Base-by-base conservation (phyloP, 2,329 filamentous ascomycete genomes). In the Fusarium compactum region DNA sequence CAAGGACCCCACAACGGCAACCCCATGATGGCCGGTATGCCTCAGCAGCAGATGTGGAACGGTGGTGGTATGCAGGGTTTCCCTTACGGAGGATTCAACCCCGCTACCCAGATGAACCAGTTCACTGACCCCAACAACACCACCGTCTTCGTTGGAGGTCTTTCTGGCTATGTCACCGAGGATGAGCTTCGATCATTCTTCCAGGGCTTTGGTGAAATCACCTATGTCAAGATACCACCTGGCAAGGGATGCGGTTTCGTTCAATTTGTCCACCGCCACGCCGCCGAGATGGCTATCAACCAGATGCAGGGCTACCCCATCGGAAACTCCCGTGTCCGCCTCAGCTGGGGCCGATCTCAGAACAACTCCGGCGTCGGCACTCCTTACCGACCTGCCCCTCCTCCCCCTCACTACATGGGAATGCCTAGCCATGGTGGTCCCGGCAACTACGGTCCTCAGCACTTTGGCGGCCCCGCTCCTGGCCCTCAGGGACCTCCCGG, bases 271-370 rank as follows among this genome's bases (percentile, higher is more conserved):
- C 96, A 99, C 85, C 94, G 96, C 73, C 96, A 99, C 78, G 96
- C 96, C 56, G 96, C 96, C 16, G 96, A 99, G 85, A 99, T 99
- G 96, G 96, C 96, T 74, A 99, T 99, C 88, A 99, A 99, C 85
- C 96, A 99, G 84, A 99, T 99, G 96, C 96, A 99, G 84, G 96
- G 96, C 67, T 99, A 99, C 81, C 96, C 96, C 25, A 99, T 99
- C 77, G 96, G 96, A 59, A 99, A 99, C 87, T 98, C 95, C 48
- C 94, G 96, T 73, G 96, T 99, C 65, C 94, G 96, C 77, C 89
- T 99, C 74, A 97, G 94, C 80, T 99, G 96, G 96, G 96, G 96
- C 70, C 93, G 96, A 71, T 97, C 93, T 58, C 96, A 99, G 87
- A 99, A 98, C 90, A 99, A 99, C 87, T 98, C 95, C 68, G 96